Base-by-base conservation (phyloP, 2,329 filamentous ascomycete species). In the Trichocomaceae sp. region DNA sequence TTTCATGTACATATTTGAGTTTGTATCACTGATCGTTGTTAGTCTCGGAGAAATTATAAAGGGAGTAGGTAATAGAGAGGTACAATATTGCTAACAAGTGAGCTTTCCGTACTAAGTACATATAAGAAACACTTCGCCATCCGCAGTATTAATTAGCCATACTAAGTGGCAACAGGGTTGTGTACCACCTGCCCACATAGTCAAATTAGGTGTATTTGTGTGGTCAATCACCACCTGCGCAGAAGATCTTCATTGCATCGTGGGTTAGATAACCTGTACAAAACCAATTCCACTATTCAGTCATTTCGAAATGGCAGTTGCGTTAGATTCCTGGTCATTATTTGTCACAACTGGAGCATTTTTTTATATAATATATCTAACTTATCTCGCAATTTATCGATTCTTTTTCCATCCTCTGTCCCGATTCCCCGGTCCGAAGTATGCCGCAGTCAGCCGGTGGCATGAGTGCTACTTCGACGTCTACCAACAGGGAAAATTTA, bases 381-480 rank as follows among this genome's bases (percentile, higher is more conserved):
- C 31, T 10, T 37, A 9, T n/a, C 22, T 49, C 31, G 31, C 37
- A 3, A 37, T 60, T 8, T 62, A 61, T 44, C 46, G 57, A 13
- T 26, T 61, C 7, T 58, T 46, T 33, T 60, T 65, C 31, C 57
- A 61, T 29, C 57, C 59, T 51, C 52, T 66, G 19, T 54, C 60
- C 7, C 39, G 47, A 13, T 60, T 62, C 29, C 60, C 64, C 9
- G 59, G 61, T 2, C 53, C 63, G 15, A 61, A 56, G 39, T 46
- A 64, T 15, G 59, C 60, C 2, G 58, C 60, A 9, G 53, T 57
- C 8, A 61, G 62, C 1, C 19, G 55, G 13, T 56, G 60, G 54
- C 58, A 64, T 23, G 62, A 64, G 44, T 59, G 62, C 37, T 62
- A 60, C 49, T 63, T 58, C 46, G 61, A 66, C 47, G 59, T 54